Evolutionary conservation across 371 early-diverging fungal species (phyloP).

Genomic region (Haplosporangium sp.): DNA sequence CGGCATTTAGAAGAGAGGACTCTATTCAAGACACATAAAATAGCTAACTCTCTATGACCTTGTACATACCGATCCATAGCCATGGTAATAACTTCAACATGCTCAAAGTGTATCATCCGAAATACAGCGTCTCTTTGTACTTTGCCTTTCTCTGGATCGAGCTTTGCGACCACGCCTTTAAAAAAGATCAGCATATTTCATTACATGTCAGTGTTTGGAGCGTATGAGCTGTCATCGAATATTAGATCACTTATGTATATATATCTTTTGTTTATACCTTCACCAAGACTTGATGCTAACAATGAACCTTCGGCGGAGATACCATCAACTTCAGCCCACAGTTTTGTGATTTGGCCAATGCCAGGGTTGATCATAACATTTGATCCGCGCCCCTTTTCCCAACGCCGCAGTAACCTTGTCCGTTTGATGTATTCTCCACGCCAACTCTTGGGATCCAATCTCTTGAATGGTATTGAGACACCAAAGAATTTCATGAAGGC

Average conservation of each 20-base stretch:
- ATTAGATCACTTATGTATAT: neutral
- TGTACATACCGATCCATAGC: conserved; percentile 43
- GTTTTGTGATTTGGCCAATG: conserved; percentile 32
- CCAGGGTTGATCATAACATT: conserved; percentile 38
- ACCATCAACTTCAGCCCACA: conserved; percentile 29
- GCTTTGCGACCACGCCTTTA: conserved; percentile 37
- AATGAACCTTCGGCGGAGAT: conserved; percentile 24
- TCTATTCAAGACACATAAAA: neutral
- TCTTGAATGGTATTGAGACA: conserved; percentile 37
- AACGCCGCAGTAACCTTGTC: conserved; percentile 34
- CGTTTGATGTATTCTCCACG: conserved; percentile 51
- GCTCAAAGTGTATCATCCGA: conserved; percentile 15
- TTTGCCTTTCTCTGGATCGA: conserved; percentile 31
- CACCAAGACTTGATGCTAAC: conserved; percentile 29
- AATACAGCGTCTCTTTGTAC: conserved; percentile 35
- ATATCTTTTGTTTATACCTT: conserved; percentile 10
- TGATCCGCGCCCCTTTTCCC: conserved; percentile 50
- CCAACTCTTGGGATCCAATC: conserved; percentile 52
- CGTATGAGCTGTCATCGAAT: too few species aligned
- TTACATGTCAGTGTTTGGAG: too few species aligned
- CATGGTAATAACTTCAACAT: conserved; percentile 24
- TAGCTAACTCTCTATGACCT: neutral
- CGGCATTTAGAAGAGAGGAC: too few species aligned
- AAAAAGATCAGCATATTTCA: too few species aligned
- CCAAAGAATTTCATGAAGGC: conserved; percentile 53